Evolutionary conservation across 805 yeast species (phyloP).

Genomic region (Kuraishia piskuri): DNA sequence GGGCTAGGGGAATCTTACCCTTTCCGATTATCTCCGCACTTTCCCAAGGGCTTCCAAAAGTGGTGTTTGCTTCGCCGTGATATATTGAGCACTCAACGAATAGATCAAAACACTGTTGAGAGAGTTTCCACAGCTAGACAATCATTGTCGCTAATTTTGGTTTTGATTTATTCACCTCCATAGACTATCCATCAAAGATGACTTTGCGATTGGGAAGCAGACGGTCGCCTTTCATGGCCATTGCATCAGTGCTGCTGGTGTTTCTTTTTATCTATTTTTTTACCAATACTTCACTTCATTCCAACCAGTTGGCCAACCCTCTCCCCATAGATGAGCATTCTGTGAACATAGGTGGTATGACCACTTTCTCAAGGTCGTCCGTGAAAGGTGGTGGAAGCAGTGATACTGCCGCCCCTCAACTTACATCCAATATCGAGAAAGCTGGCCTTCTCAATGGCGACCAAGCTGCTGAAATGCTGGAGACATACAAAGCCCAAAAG

Average conservation of each 20-base stretch:
- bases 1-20: background rate
- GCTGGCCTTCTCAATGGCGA: background rate
- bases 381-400: background rate
- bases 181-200: background rate
- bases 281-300: constrained; percentile 11
- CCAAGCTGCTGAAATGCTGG: background rate
- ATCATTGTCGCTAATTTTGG: too few species aligned
- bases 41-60: background rate
- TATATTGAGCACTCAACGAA: too few species aligned
- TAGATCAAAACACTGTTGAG: too few species aligned
- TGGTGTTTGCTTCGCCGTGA: too few species aligned
- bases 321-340: constrained; percentile 9
- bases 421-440: background rate
- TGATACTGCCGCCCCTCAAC: background rate
- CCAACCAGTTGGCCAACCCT: constrained; percentile 13
- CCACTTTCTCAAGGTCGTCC: background rate
- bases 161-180: too few species aligned
- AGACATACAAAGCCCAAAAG: background rate
- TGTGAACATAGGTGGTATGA: background rate
- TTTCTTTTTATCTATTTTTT: constrained; percentile 11
- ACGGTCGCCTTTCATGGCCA: constrained; percentile 11
- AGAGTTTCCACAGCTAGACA: too few species aligned
- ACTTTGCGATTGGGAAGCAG: background rate
- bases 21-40: background rate
- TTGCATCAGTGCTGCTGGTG: constrained; percentile 11